Percentiles rank a stretch among this genome's conserved stretches.
phyloP scores from a whole-genome alignment of 2,329 filamentous ascomycete genomes.

The Moelleriella libera region DNA sequence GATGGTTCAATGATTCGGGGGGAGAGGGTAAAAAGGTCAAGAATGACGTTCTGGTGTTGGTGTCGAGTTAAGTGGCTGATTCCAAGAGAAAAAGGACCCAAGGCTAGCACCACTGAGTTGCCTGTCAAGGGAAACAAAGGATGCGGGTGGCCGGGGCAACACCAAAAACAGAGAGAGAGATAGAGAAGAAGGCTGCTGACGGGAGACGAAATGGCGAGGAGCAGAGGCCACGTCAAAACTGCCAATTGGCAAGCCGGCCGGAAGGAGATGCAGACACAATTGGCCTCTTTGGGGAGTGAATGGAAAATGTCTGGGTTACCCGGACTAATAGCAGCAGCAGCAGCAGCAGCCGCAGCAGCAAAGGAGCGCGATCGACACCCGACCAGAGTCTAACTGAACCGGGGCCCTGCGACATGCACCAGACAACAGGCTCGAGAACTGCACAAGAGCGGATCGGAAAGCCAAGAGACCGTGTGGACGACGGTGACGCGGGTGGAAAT shows the following conservation, averaged over 20 bases:
- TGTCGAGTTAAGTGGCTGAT: neutral
- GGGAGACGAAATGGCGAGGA: neutral
- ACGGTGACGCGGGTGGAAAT: neutral
- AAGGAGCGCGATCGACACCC: conserved; percentile 1
- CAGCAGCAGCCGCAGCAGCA: neutral
- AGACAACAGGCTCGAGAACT: neutral
- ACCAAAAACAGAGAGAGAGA: neutral
- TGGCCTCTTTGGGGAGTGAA: neutral
- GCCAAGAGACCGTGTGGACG: neutral
- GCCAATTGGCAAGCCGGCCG: neutral
- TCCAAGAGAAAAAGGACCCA: neutral
- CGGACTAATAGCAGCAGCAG: neutral
- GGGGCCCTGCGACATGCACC: neutral
- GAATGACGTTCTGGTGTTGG: neutral
- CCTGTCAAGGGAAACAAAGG: neutral
- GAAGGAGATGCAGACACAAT: neutral
- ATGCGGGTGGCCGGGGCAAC: neutral
- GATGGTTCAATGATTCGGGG: neutral
- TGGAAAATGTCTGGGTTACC: neutral
- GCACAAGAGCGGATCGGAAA: neutral
- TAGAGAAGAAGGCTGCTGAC: neutral
- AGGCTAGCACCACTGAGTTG: neutral
- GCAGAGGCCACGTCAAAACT: neutral
- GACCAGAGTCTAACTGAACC: neutral
- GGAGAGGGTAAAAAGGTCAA: neutral